Evolutionary conservation across 495 filamentous ascomycete genomes (phyloP), one percentile per base, ranked within the genome.

Genomic region (Penicillium macrosclerotiorum): DNA sequence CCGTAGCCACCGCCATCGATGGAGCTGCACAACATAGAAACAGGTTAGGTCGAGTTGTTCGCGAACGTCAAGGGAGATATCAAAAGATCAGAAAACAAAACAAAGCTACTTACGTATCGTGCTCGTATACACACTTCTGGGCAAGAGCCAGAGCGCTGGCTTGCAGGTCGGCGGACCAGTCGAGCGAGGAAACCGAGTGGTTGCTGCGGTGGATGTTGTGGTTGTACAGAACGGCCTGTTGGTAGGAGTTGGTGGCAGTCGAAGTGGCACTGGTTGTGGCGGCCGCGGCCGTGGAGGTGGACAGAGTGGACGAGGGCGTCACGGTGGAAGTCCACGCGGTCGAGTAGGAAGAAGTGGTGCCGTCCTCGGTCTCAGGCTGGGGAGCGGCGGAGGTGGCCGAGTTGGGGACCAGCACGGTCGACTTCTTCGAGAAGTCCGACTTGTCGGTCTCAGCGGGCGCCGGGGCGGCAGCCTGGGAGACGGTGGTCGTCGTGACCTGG

Each of bases 181-280:
- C 59, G 16, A 97, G 52, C 27, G 71, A 77, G 12, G 62, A 55
- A 25, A 82, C 80, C 16, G 85, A 86, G 74, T 96, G 90, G 71
- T 88, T 90, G 61, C 78, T 76, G 54, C 93, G 91, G 67, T 90
- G 86, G 30, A 83, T 50, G 73, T 96, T 96, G 79, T 98, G 93
- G 66, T 85, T 80, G 57, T 81, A 73, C 29, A 91, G 59, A 12
- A 79, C 65, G 4, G 61, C 49, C 32, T 59, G 54, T 54, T 72
- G 51, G 63, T 83, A 85, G 34, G 55, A 37, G 31, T 55, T 65
- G 37, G 56, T 47, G 36, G 53, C 29, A 8, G 52, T 42, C 33
- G 54, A 36, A 19, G 46, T 47, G 17, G 44, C 42, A 22, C 54
- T 34, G 25, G 65, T 47, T 23, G 64, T 46, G 23, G 62, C 51